Percentiles rank a stretch among this genome's conserved stretches.
phyloP scores from a whole-genome alignment of 768 basidiomycete genomes.

The Cystofilobasidium ferigula region DNA sequence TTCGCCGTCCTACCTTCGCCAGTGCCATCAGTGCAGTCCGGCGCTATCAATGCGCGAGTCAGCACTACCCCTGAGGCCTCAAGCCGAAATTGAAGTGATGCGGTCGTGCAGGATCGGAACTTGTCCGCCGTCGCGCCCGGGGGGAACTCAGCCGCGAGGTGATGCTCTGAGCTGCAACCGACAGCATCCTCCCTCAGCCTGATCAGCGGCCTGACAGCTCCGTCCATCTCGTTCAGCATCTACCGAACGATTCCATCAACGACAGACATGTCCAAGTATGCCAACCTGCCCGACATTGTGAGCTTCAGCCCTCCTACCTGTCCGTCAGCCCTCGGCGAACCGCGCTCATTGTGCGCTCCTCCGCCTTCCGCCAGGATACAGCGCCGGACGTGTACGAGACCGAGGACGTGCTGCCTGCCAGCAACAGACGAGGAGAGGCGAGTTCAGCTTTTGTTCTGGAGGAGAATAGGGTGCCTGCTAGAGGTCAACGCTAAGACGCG shows the following conservation, averaged over 20 bases:
- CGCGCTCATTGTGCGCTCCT: not conserved
- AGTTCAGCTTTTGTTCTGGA: not conserved
- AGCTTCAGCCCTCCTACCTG: conserved; percentile 34
- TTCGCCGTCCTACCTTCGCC: no score
- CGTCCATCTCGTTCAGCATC: not conserved
- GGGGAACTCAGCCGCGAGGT: no score
- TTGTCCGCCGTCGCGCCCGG: no score
- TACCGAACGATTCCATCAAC: not conserved
- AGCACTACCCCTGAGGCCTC: no score
- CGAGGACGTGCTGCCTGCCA: conserved; percentile 56
- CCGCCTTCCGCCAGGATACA: conserved; percentile 52
- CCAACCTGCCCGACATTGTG: conserved; percentile 84
- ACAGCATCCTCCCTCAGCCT: no score
- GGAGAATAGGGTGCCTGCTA: not conserved
- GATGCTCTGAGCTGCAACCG: no score
- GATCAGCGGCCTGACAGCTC: no score
- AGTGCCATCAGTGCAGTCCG: no score
- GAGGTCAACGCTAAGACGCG: not conserved
- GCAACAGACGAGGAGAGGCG: not conserved
- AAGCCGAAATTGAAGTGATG: no score
- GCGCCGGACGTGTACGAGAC: conserved; percentile 89
- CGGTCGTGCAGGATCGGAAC: no score
- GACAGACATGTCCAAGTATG: conserved; percentile 54
- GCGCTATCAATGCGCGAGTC: no score
- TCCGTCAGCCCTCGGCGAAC: not conserved